Evolutionary conservation across 495 filamentous ascomycete species (phyloP), one percentile per base, ranked within the genome.

Genomic region (Talaromyces nanjingensis): DNA sequence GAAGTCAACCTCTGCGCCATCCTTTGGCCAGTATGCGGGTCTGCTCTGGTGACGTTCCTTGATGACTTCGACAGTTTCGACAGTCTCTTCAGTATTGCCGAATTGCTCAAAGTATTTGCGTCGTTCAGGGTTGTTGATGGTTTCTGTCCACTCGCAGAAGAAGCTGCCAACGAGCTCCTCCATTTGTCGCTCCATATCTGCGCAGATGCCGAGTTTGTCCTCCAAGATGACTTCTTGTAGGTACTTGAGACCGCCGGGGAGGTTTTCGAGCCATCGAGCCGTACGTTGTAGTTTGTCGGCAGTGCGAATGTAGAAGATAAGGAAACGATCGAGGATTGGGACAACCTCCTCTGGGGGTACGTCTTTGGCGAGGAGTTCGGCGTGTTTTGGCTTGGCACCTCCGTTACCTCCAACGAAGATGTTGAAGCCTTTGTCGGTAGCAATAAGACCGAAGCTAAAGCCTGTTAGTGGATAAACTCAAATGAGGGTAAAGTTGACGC

Each of bases 291-390:
- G 86, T 71, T 92, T 96, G 79, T 98, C 93, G 49, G 93, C 93
- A 0, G 93, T 96, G 65, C 92, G 90, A 71, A 98, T 96, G 77
- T 98, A 97, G 81, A 98, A 96, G 79, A 92, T 91, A 11, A 97
- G 80, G 73, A 96, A 98, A 29, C 93, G 87, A 73, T 98, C 93
- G 0, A 98, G 79, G 39, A 96, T 90, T 11, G 91, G 89, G 24
- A 96, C 79, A 25, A 97, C 86, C 70, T 96, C 88, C 60, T 92
- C 89, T 0, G 91, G 85, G 0, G 93, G 87, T 0, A 96, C 92
- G 72, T 98, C 93, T 69, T 92, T 96, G 47, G 91, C 90, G 1
- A 98, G 84, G n/a, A 97, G 81, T 67, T 96, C 91, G 1, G 86
- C 86, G 71, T 98, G 93, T 20, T 83, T 79, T 11, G 93, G 93